Conservation (phyloP, 345 rosid genomes). For the Barbarea vulgaris region DNA sequence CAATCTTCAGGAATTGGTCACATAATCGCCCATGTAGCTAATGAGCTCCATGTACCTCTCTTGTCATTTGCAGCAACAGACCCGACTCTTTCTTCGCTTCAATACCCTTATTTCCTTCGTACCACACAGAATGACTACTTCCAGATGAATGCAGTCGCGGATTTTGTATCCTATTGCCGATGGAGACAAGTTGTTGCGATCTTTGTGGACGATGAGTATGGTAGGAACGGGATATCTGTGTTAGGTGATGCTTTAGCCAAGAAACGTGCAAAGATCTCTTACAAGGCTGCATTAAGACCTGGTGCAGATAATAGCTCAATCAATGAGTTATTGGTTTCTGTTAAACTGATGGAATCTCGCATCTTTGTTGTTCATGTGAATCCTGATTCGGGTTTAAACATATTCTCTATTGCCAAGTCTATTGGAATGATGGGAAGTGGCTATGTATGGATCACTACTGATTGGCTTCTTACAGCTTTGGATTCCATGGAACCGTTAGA, state of each 20-base stretch:
- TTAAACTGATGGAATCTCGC: conserved; percentile 79
- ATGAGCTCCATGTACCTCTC: conserved; percentile 73
- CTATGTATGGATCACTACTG: conserved; percentile 96
- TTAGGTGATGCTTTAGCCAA: conserved; percentile 77
- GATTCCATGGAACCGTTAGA: conserved; percentile 59
- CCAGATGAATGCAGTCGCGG: conserved; percentile 90
- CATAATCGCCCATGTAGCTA: conserved; percentile 69
- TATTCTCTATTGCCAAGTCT: conserved; percentile 68
- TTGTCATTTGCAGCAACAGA: conserved; percentile 77
- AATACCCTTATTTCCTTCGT: conserved; percentile 64
- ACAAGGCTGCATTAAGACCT: conserved; percentile 72
- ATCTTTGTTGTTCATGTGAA: conserved; percentile 87
- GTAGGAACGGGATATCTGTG: conserved; percentile 74
- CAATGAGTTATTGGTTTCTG: conserved; percentile 56
- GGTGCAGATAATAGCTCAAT: conserved; percentile 52
- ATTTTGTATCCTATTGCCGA: conserved; percentile 55
- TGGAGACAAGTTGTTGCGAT: conserved; percentile 90
- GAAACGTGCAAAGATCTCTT: conserved; percentile 72
- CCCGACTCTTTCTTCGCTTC: conserved; percentile 59
- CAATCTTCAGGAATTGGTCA: conserved; percentile 95
- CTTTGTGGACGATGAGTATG: conserved; percentile 90
- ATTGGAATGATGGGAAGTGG: conserved; percentile 71
- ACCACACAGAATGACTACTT: conserved; percentile 63
- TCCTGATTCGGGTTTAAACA: conserved; percentile 76
- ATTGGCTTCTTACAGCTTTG: conserved; percentile 83